phyloP scores from a whole-genome alignment of 257 asterid genomes.

The Perilla frutescens region DNA sequence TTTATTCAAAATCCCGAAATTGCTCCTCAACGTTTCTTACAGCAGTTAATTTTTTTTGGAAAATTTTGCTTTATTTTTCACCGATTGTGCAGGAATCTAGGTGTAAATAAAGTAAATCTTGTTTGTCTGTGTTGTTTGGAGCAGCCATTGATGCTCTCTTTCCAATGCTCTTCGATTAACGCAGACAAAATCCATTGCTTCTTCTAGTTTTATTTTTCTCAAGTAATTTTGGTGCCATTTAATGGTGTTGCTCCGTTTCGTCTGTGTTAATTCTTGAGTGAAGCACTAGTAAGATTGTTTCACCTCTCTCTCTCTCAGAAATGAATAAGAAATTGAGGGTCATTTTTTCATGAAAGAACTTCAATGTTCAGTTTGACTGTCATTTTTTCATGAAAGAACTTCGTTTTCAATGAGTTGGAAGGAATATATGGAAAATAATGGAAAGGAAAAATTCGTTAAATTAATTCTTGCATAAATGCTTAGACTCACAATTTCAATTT shows the following conservation, averaged over 20 bases:
- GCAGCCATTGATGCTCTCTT: constrained; percentile 37
- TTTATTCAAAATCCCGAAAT: constrained; percentile 73
- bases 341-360: background rate
- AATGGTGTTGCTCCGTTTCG: background rate
- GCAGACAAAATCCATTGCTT: constrained; percentile 15
- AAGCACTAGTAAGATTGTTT: background rate
- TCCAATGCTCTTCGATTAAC: constrained; percentile 34
- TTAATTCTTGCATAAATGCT: too few relatives aligned
- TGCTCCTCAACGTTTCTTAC: constrained; percentile 30
- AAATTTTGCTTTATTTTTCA: constrained; percentile 1
- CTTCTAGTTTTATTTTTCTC: constrained; percentile 21
- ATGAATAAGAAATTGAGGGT: background rate
- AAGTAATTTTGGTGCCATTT: background rate
- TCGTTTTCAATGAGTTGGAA: constrained; percentile 29
- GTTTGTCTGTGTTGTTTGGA: constrained; percentile 45
- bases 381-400: background rate
- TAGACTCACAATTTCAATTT: too few relatives aligned
- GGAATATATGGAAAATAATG: background rate
- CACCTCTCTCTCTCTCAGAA: background rate
- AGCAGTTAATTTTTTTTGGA: constrained; percentile 7
- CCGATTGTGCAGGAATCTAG: constrained; percentile 11
- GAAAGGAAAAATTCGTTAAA: constrained; percentile 18
- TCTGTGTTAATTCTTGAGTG: background rate
- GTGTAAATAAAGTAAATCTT: constrained; percentile 42
- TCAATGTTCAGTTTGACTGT: background rate